phyloP scores from a whole-genome alignment of 306 rosid genomes.

The Albizia julibrissin region DNA sequence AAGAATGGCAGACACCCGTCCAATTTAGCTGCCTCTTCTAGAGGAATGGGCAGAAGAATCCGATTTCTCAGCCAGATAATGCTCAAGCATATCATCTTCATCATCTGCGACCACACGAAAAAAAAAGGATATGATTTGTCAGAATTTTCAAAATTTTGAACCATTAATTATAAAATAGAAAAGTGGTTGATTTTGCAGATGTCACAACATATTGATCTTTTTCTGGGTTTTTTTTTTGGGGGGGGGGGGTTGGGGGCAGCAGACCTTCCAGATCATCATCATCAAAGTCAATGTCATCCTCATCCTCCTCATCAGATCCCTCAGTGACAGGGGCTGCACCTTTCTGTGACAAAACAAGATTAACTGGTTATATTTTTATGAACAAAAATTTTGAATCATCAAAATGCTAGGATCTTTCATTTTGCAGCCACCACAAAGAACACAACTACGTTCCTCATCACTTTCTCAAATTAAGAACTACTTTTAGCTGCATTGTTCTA shows the following conservation, averaged over 20 bases:
- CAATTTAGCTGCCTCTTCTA: constrained; percentile 52
- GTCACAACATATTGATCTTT: not conserved
- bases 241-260: constrained; percentile 1
- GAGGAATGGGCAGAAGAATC: constrained; percentile 72
- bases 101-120: constrained; percentile 60
- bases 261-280: constrained; percentile 95
- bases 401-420: not conserved
- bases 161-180: not conserved
- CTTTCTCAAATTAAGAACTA: not conserved
- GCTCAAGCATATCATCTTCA: constrained; percentile 99
- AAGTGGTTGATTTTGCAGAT: not conserved
- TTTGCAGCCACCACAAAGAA: not conserved
- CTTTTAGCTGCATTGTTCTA: not conserved
- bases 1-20: constrained; percentile 19
- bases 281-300: constrained; percentile 83
- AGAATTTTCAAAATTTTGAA: not conserved
- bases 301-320: constrained; percentile 79
- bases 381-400: constrained; percentile 11
- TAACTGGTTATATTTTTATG: constrained; percentile 9
- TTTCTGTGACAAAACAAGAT: constrained; percentile 52
- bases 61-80: constrained; percentile 88
- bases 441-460: not conserved
- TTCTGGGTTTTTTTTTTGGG: not conserved
- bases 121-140: constrained; percentile 12
- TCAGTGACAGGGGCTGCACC: constrained; percentile 59